Percentiles rank a stretch among this genome's conserved stretches.
Conservation (phyloP, 306 rosid genomes). For the Prinsepia uniflora region DNA sequence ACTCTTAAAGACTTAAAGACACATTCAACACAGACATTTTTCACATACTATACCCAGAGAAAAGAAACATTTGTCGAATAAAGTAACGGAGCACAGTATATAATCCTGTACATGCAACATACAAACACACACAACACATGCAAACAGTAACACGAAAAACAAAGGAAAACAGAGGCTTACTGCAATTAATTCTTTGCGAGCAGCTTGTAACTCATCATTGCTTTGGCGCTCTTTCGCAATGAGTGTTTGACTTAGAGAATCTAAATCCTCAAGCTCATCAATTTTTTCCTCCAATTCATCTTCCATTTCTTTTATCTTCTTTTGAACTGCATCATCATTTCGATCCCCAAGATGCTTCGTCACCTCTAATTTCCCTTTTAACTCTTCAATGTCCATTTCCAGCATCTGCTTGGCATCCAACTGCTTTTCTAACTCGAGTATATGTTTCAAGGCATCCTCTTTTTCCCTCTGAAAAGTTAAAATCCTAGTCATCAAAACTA, state of each 20-base stretch:
- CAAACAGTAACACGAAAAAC: neutral
- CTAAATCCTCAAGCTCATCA: constrained; percentile 49
- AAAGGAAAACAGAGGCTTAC: constrained; percentile 34
- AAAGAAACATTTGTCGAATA: too few relatives aligned
- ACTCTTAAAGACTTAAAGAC: too few relatives aligned
- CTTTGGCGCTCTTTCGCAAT: constrained; percentile 70
- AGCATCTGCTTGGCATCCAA: constrained; percentile 83
- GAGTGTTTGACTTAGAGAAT: constrained; percentile 48
- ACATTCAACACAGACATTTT: too few relatives aligned
- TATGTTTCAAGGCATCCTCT: constrained; percentile 66
- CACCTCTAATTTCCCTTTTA: constrained; percentile 85
- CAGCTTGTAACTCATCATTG: constrained; percentile 85
- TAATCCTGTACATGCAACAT: too few relatives aligned
- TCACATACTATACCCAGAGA: too few relatives aligned
- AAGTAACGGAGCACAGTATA: too few relatives aligned
- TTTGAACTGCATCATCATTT: constrained; percentile 76
- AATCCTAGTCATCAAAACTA: constrained; percentile 18
- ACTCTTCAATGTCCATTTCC: constrained; percentile 88
- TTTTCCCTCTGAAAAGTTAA: constrained; percentile 65
- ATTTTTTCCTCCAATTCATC: constrained; percentile 48
- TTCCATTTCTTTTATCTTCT: constrained; percentile 74
- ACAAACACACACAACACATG: too few relatives aligned
- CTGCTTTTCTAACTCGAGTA: constrained; percentile 73
- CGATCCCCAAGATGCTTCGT: constrained; percentile 87
- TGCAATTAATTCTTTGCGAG: constrained; percentile 63